A percentile compares a stretch with the other conserved stretches of the same genome.
Conservation (phyloP, 2,329 filamentous ascomycete species). For the Venturia asperata region DNA sequence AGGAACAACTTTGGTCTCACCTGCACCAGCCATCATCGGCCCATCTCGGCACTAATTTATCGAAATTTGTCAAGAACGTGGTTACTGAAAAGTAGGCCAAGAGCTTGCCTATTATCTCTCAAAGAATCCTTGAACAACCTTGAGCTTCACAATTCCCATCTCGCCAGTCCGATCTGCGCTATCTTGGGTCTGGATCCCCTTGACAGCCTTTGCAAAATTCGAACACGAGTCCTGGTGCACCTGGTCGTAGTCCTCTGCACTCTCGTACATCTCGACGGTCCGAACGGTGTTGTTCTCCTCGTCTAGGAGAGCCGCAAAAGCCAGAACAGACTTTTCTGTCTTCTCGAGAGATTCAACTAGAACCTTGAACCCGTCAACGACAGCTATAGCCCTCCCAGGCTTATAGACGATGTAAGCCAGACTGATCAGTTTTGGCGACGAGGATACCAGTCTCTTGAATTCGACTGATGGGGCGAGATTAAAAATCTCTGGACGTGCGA, state of each 20-base stretch:
- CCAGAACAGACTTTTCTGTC: not conserved
- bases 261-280: conserved; percentile 12
- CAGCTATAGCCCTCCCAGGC: conserved; percentile 7
- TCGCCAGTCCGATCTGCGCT: conserved; percentile 9
- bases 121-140: conserved; percentile 17
- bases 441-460: not conserved
- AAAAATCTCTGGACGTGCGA: conserved; percentile 1
- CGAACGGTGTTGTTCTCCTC: not conserved
- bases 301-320: conserved; percentile 5
- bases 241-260: conserved; percentile 3
- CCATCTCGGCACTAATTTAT: too few relatives aligned
- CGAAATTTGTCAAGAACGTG: too few relatives aligned
- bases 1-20: not conserved
- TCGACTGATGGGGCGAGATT: conserved; percentile 10
- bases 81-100: not conserved
- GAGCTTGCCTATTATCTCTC: not conserved
- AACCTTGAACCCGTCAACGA: not conserved
- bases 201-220: conserved; percentile 3
- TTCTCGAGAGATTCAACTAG: not conserved
- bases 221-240: not conserved
- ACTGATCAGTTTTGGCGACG: not conserved
- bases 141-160: conserved; percentile 10
- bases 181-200: not conserved
- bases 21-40: too few relatives aligned
- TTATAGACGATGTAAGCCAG: conserved; percentile 7